These are phyloP conservation scores for Patellaria atrata DNA, from an alignment of 495 filamentous ascomycete species.

Conservation along the genomic window DNA sequence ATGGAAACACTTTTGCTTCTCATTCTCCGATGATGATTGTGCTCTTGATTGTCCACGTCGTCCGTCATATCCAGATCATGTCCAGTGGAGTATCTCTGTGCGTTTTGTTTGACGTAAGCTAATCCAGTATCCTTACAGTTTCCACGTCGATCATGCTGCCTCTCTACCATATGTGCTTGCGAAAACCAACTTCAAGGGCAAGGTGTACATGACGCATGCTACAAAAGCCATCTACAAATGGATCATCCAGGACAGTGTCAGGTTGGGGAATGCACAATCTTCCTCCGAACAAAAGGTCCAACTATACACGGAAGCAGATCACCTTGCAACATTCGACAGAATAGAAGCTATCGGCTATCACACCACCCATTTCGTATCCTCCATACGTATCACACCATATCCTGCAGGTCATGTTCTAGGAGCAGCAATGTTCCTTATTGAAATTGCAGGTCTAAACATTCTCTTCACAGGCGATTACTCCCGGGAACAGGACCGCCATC, in stretches of 20 bases:
- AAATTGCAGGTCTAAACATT: constrained; percentile 89
- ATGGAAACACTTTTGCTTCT: constrained; percentile 18
- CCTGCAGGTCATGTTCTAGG: constrained; percentile 94
- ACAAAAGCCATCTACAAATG: constrained; percentile 99
- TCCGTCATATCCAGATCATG: too few relatives aligned
- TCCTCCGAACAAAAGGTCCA: constrained; percentile 59
- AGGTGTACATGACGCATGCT: constrained; percentile 97
- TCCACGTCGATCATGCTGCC: constrained; percentile 93
- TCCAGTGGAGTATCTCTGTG: background rate
- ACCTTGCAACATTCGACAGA: constrained; percentile 74
- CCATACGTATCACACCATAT: constrained; percentile 90
- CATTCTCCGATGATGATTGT: constrained; percentile 16
- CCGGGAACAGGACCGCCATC: constrained; percentile 81
- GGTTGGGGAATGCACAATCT: constrained; percentile 67
- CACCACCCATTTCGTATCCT: constrained; percentile 90
- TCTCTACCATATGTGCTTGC: constrained; percentile 92
- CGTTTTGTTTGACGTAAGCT: constrained; percentile 1
- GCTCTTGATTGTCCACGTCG: too few relatives aligned
- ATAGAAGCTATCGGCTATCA: constrained; percentile 98
- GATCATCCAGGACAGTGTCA: constrained; percentile 91
- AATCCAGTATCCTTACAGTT: constrained; percentile 44
- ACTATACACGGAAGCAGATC: constrained; percentile 88
- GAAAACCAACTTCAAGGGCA: constrained; percentile 92
- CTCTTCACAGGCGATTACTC: constrained; percentile 97
- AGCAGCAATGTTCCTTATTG: constrained; percentile 96